Evolutionary conservation across 1,139 yeast genomes (phyloP), one percentile per base, ranked within the genome.

Genomic region (Nakaseomyces nivariensis): DNA sequence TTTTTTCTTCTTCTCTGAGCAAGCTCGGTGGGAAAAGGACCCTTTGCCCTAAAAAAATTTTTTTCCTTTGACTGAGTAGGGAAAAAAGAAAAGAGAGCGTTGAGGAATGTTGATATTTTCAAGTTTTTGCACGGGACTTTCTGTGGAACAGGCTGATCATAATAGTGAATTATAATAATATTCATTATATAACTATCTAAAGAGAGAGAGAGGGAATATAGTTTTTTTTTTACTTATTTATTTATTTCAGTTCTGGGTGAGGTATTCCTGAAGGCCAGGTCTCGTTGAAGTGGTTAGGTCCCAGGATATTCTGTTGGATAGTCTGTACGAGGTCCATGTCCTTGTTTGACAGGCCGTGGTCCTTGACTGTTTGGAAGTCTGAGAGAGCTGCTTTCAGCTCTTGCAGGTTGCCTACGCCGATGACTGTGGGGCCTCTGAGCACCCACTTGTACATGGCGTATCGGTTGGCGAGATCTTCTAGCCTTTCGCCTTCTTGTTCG

Each of bases 381-480:
- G 62, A 59, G n/a, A 85, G 67, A 0, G 95, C 95, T 42, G 68
- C 72, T 31, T 77, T 67, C 50, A 89, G 73, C 61, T 89, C 96
- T 3, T 65, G 65, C 3, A 82, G 62, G 33, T 68, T 77, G 37
- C 87, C 78, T 7, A 85, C 81, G 0, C 97, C 97, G 50, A 88
- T 68, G 4, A 88, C 94, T 3, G 88, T 78, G 2, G 82, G 76
- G 0, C 82, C 81, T 13, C 50, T 48, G 4, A 59, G 59, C 29
- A 72, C 57, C 85, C 92, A 85, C 48, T 74, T 70, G 48, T 77
- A 70, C 44, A 85, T 70, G 0, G 96, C 92, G 64, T 74, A 90
- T 52, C 94, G 71, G 0, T 87, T 82, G 3, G 96, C 87, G 55
- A 89, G 67, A 53, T 85, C 94, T 0, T 96, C 95, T 54, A 90